Conservation (phyloP, 441 rosid species). For the Euphorbia corollata region DNA sequence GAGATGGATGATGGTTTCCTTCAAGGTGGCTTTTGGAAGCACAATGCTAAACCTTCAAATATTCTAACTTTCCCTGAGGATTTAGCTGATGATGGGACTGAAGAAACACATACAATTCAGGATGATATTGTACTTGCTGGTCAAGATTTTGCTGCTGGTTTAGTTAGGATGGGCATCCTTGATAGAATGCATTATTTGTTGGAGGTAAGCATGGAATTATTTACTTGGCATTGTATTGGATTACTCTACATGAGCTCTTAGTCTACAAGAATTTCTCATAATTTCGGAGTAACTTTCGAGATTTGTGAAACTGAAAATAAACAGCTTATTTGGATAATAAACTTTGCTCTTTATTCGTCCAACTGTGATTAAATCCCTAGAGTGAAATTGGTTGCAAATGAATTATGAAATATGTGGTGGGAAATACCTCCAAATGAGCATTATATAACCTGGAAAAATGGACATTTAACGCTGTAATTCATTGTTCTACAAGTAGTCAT, state of each 20-base stretch:
- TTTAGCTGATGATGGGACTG: slow-evolving; percentile 42
- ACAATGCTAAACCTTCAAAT: slow-evolving; percentile 77
- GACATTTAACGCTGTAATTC: too few species aligned
- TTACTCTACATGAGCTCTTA: slow-evolving; percentile 4
- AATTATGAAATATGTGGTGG: too few species aligned
- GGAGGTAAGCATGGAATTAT: slow-evolving; percentile 46
- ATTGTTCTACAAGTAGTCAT: too few species aligned
- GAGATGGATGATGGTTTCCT: slow-evolving; percentile 70
- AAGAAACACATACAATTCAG: slow-evolving; percentile 63
- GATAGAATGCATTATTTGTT: slow-evolving; percentile 60
- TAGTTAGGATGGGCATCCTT: slow-evolving; percentile 84
- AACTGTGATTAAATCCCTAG: neutral
- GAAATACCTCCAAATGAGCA: too few species aligned
- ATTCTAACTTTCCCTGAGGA: slow-evolving; percentile 43
- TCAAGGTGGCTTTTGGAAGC: slow-evolving; percentile 86
- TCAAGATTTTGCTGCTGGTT: slow-evolving; percentile 91
- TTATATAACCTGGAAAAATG: too few species aligned
- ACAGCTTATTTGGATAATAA: neutral
- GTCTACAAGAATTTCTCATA: neutral
- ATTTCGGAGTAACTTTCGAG: neutral
- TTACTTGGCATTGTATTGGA: neutral
- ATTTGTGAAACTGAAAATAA: neutral
- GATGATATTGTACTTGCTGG: slow-evolving; percentile 76
- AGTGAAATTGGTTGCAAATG: neutral
- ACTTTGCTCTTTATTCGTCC: neutral